Evolutionary conservation across 495 filamentous ascomycete species (phyloP).

Genomic region (Aspergillus hancockii): DNA sequence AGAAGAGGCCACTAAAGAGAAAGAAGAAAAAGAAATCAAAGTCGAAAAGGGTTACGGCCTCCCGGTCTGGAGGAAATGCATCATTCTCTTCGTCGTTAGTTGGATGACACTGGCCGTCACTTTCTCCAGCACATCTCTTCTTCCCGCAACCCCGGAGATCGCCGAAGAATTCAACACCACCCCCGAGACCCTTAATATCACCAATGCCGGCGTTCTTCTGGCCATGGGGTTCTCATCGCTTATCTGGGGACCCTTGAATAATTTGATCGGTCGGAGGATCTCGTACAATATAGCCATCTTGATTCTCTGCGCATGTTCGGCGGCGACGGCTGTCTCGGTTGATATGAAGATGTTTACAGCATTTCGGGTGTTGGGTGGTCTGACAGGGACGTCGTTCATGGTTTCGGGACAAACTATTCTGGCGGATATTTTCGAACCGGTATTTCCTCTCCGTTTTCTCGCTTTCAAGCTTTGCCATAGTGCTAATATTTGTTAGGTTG

Average conservation of each 20-base stretch:
- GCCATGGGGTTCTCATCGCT: conserved; percentile 58
- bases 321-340: conserved; percentile 32
- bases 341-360: conserved; percentile 44
- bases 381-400: conserved; percentile 50
- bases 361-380: conserved; percentile 40
- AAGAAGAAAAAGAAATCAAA: conserved; percentile 5
- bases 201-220: conserved; percentile 53
- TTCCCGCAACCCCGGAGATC: conserved; percentile 45
- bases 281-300: conserved; percentile 42
- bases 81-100: conserved; percentile 45
- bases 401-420: conserved; percentile 49
- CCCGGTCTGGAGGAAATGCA: conserved; percentile 42
- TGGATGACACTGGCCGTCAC: conserved; percentile 48
- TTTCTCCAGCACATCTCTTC: conserved; percentile 44
- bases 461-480: not conserved
- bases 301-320: conserved; percentile 37
- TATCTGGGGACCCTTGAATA: conserved; percentile 52
- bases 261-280: conserved; percentile 35
- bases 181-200: conserved; percentile 40
- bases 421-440: conserved; percentile 50
- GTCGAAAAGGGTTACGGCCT: conserved; percentile 26
- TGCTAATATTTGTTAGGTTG: conserved; percentile 32
- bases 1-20: conserved; percentile 23
- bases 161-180: conserved; percentile 40
- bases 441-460: conserved; percentile 19